A percentile compares a stretch with the other conserved stretches of the same genome.
Evolutionary conservation across 129 eudicot species (phyloP).

Genomic region (Silybum marianum): DNA sequence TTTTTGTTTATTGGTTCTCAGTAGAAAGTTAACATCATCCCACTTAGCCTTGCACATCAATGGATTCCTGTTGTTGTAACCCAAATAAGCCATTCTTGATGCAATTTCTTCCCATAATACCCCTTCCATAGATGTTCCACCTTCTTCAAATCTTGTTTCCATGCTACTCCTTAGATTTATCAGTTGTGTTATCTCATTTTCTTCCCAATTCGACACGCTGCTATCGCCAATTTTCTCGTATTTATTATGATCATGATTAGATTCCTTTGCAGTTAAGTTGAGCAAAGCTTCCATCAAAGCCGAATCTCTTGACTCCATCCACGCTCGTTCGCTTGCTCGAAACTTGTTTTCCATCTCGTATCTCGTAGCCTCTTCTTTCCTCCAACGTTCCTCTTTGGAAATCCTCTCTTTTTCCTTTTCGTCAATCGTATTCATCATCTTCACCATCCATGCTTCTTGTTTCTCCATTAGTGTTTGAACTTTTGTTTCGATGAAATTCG

Average conservation of each 20-base stretch:
- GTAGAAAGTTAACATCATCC: slow-evolving; percentile 54
- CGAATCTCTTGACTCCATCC: slow-evolving; percentile 81
- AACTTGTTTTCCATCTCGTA: slow-evolving; percentile 59
- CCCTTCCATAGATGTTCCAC: slow-evolving; percentile 48
- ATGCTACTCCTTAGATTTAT: slow-evolving; percentile 57
- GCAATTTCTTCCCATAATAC: slow-evolving; percentile 79
- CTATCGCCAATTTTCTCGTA: background rate
- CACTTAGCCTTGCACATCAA: slow-evolving; percentile 67
- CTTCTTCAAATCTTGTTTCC: slow-evolving; percentile 69
- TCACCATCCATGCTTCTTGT: slow-evolving; percentile 87
- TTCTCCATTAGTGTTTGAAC: slow-evolving; percentile 83
- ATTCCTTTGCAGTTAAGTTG: slow-evolving; percentile 52
- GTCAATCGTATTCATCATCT: slow-evolving; percentile 76
- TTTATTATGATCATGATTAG: slow-evolving; percentile 28
- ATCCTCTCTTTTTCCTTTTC: slow-evolving; percentile 74
- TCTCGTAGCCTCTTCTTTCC: slow-evolving; percentile 72
- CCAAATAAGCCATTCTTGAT: slow-evolving; percentile 65
- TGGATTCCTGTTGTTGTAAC: slow-evolving; percentile 51
- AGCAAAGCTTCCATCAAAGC: slow-evolving; percentile 77
- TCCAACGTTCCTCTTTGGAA: slow-evolving; percentile 80
- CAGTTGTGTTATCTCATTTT: slow-evolving; percentile 64
- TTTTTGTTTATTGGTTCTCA: slow-evolving; percentile 53
- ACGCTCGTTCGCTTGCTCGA: slow-evolving; percentile 75
- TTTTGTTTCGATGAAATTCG: slow-evolving; percentile 65
- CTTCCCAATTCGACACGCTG: slow-evolving; percentile 45